Conservation (phyloP, 768 basidiomycete species). For the Podaxis sp. region DNA sequence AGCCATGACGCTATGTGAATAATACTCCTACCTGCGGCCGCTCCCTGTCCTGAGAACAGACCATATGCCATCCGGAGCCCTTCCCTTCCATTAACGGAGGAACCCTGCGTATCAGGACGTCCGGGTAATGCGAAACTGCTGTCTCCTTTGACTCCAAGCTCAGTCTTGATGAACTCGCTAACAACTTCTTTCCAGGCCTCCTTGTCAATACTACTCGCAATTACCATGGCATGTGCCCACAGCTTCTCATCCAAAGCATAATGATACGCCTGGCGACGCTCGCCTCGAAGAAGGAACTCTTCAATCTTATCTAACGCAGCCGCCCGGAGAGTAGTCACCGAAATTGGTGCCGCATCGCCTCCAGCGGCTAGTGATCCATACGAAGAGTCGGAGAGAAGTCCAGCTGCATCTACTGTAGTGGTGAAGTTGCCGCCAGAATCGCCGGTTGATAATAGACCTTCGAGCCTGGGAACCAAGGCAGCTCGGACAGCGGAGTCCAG, state of each 20-base stretch:
- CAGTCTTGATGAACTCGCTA: slow-evolving; percentile 77
- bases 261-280: slow-evolving; percentile 82
- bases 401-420: slow-evolving; percentile 31
- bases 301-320: slow-evolving; percentile 78
- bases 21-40: slow-evolving; percentile 59
- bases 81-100: slow-evolving; percentile 55
- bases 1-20: not conserved
- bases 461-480: slow-evolving; percentile 65
- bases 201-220: slow-evolving; percentile 90
- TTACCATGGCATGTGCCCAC: slow-evolving; percentile 96
- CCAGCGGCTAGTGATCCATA: slow-evolving; percentile 3
- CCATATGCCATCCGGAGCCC: slow-evolving; percentile 80
- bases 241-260: slow-evolving; percentile 86
- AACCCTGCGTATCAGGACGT: slow-evolving; percentile 14
- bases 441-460: slow-evolving; percentile 18
- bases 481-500: slow-evolving; percentile 74
- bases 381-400: slow-evolving; percentile 14
- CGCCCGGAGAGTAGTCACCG: slow-evolving; percentile 57
- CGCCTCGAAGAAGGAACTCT: slow-evolving; percentile 76
- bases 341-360: slow-evolving; percentile 50
- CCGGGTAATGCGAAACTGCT: slow-evolving; percentile 20
- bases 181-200: slow-evolving; percentile 93
- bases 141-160: slow-evolving; percentile 51
- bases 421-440: slow-evolving; percentile 13
- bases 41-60: slow-evolving; percentile 81